phyloP scores from a whole-genome alignment of 352 stramenopile genomes.

The Aphanomyces invadans region DNA sequence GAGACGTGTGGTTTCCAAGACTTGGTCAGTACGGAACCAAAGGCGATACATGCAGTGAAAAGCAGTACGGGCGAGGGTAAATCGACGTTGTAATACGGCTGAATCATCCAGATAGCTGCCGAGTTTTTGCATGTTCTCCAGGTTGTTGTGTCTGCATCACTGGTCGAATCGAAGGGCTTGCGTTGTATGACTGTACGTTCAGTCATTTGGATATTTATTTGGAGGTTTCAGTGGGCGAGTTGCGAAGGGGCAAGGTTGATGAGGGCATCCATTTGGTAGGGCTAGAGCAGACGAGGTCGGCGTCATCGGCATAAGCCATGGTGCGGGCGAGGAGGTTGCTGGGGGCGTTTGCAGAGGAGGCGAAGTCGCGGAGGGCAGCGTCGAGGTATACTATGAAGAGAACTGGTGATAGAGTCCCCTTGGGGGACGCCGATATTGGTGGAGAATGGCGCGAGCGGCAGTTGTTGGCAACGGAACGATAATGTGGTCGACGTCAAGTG shows the following conservation, averaged over 20 bases:
- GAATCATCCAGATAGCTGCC: not conserved
- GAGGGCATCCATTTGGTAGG: not conserved
- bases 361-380: not conserved
- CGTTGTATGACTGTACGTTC: not conserved
- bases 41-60: not conserved
- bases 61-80: not conserved
- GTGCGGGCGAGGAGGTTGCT: not conserved
- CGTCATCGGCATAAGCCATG: not conserved
- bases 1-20: not conserved
- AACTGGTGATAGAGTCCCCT: constrained; percentile 25
- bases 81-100: not conserved
- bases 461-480: not conserved
- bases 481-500: constrained; percentile 8
- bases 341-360: not conserved
- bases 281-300: not conserved
- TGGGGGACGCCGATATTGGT: constrained; percentile 20
- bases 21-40: not conserved
- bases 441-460: not conserved
- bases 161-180: not conserved
- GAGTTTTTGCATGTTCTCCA: constrained; percentile 7
- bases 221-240: not conserved
- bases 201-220: not conserved
- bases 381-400: constrained; percentile 2
- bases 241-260: not conserved
- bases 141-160: not conserved